A percentile compares a stretch with the other conserved stretches of the same genome.
These are phyloP conservation scores for Flaveria floridana DNA, from an alignment of 140 eudicot species.

Conservation along the genomic window DNA sequence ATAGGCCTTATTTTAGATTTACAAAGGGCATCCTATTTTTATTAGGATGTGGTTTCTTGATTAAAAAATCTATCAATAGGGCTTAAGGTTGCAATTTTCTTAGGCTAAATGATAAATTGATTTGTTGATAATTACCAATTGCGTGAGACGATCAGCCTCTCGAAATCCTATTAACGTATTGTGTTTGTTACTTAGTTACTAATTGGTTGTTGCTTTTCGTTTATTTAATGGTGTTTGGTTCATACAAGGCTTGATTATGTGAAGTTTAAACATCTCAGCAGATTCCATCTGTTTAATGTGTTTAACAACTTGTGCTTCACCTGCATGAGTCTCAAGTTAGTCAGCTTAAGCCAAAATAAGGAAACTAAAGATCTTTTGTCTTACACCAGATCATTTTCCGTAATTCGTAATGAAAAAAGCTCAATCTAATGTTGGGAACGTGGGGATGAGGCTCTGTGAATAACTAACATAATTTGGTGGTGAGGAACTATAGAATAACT, in stretches of 20 bases:
- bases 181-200: not conserved
- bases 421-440: not conserved
- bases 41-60: not conserved
- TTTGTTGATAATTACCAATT: not conserved
- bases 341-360: conserved; percentile 3
- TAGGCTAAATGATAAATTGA: not conserved
- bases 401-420: not conserved
- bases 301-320: conserved; percentile 7
- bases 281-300: conserved; percentile 2
- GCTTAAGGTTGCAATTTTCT: not conserved
- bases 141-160: not conserved
- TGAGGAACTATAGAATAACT: conserved; percentile 2
- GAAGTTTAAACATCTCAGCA: not conserved
- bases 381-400: not conserved
- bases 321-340: not conserved
- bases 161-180: not conserved
- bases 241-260: not conserved
- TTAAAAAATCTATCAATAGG: not conserved
- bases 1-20: not conserved
- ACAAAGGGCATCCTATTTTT: not conserved
- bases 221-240: conserved; percentile 1
- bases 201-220: not conserved
- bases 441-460: conserved; percentile 3
- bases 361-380: not conserved
- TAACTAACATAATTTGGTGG: not conserved